Conservation (phyloP, 2,329 filamentous ascomycete genomes). For the Colletotrichum euphorbiae region DNA sequence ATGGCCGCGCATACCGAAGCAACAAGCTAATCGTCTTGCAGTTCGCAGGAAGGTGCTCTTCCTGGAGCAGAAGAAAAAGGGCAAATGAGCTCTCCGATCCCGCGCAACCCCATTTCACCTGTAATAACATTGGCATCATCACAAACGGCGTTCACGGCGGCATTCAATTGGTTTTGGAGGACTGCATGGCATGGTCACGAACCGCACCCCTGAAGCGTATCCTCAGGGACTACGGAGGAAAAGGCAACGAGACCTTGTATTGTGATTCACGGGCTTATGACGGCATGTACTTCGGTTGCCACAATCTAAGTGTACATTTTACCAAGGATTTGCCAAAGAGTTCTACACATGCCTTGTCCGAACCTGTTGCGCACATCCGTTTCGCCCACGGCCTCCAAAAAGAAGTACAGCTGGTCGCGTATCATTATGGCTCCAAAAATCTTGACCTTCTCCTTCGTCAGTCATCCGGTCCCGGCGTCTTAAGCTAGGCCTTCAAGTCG, state of each 20-base stretch:
- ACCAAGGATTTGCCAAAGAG: slow-evolving; percentile 15
- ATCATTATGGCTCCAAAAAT: slow-evolving; percentile 1
- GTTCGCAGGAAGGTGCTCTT: slow-evolving; percentile 97
- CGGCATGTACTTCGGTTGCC: slow-evolving; percentile 2
- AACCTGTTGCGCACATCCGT: not conserved
- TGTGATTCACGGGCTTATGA: not conserved
- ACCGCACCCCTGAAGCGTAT: slow-evolving; percentile 5
- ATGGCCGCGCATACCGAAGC: not conserved
- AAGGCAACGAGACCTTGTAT: not conserved
- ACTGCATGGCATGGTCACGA: slow-evolving; percentile 17
- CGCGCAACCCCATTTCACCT: slow-evolving; percentile 14
- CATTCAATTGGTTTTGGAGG: slow-evolving; percentile 33
- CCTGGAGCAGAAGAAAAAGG: slow-evolving; percentile 88
- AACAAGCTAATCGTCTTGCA: slow-evolving; percentile 50
- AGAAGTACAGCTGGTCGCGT: not conserved
- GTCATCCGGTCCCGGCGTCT: not conserved
- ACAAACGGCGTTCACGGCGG: slow-evolving; percentile 40
- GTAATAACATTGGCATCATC: slow-evolving; percentile 41
- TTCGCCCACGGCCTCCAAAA: not conserved
- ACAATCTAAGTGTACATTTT: slow-evolving; percentile 31
- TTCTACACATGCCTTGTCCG: not conserved
- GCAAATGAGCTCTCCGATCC: slow-evolving; percentile 57
- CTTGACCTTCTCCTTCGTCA: not conserved
- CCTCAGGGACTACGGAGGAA: not conserved
- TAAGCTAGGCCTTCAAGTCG: not conserved